Percentiles rank a stretch among this genome's conserved stretches.
Conservation (phyloP, 202 grass and related monocot genomes). For the Miscanthus sacchariflorus region DNA sequence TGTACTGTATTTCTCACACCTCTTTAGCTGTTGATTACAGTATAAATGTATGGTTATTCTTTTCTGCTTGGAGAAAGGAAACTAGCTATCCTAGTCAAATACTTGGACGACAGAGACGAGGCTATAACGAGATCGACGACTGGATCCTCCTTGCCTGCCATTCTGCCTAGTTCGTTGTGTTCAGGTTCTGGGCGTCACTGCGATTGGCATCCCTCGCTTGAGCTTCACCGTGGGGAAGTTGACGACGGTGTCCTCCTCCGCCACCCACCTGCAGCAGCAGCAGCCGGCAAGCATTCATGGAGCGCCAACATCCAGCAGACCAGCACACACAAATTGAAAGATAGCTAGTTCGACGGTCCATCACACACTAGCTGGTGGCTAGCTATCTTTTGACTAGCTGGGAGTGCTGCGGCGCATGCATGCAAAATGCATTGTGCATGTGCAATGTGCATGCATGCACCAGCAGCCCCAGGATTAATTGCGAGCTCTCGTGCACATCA, state of each 20-base stretch:
- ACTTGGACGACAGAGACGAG: too few species aligned
- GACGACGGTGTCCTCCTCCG: conserved; percentile 62
- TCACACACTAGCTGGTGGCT: background rate
- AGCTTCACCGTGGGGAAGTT: conserved; percentile 81
- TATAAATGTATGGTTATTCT: background rate
- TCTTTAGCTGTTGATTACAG: background rate
- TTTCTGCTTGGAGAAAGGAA: background rate
- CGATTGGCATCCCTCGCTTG: conserved; percentile 67
- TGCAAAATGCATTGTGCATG: background rate
- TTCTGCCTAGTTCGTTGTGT: background rate
- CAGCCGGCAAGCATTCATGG: background rate
- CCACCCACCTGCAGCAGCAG: conserved; percentile 60
- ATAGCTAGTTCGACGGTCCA: background rate
- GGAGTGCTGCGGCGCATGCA: background rate
- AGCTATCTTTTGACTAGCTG: background rate
- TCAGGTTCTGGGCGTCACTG: conserved; percentile 30
- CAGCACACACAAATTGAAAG: background rate
- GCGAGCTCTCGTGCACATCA: background rate
- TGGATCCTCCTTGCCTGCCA: too few species aligned
- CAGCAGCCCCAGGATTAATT: background rate
- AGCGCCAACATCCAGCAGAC: background rate
- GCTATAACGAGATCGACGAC: too few species aligned
- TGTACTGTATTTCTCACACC: background rate
- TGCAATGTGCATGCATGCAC: background rate
- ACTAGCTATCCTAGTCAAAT: too few species aligned